These are phyloP conservation scores for Leishmania turanica DNA, from an alignment of 208 protist genomes.

Conservation along the genomic window DNA sequence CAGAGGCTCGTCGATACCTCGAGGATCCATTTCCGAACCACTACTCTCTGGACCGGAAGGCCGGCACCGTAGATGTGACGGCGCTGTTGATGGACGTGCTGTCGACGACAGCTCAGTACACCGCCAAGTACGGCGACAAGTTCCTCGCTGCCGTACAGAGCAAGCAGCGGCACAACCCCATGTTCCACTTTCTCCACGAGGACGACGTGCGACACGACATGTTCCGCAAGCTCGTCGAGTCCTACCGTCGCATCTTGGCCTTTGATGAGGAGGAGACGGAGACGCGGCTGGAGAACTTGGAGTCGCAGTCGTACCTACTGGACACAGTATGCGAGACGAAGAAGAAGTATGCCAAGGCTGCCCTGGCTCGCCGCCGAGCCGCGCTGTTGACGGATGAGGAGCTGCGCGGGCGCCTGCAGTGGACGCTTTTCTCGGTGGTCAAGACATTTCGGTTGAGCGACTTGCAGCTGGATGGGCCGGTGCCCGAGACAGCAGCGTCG, in stretches of 20 bases:
- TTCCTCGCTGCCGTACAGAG: slow-evolving; percentile 66
- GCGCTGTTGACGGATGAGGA: slow-evolving; percentile 88
- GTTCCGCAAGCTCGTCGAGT: slow-evolving; percentile 76
- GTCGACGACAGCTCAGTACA: slow-evolving; percentile 82
- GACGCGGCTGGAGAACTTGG: slow-evolving; percentile 65
- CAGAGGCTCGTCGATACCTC: slow-evolving; percentile 74
- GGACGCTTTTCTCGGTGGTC: slow-evolving; percentile 80
- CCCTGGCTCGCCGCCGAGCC: slow-evolving; percentile 75
- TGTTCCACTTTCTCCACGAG: slow-evolving; percentile 74
- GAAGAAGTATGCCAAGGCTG: slow-evolving; percentile 72
- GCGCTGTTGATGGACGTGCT: slow-evolving; percentile 75
- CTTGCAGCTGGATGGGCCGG: slow-evolving; percentile 72
- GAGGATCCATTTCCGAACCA: slow-evolving; percentile 78
- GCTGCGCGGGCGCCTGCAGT: slow-evolving; percentile 80
- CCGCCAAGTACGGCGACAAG: slow-evolving; percentile 82
- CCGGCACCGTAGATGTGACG: slow-evolving; percentile 71
- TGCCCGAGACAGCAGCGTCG: slow-evolving; percentile 61
- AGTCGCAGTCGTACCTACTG: slow-evolving; percentile 53
- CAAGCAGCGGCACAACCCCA: slow-evolving; percentile 66
- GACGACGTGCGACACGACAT: slow-evolving; percentile 79
- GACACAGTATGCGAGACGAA: slow-evolving; percentile 73
- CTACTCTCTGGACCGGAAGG: slow-evolving; percentile 69
- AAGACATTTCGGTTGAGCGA: slow-evolving; percentile 71
- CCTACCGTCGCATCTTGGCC: slow-evolving; percentile 73
- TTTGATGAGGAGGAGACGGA: slow-evolving; percentile 75